Base-by-base conservation (phyloP, 1,284 basidiomycete genomes). In the Apiotrichum brassicae region DNA sequence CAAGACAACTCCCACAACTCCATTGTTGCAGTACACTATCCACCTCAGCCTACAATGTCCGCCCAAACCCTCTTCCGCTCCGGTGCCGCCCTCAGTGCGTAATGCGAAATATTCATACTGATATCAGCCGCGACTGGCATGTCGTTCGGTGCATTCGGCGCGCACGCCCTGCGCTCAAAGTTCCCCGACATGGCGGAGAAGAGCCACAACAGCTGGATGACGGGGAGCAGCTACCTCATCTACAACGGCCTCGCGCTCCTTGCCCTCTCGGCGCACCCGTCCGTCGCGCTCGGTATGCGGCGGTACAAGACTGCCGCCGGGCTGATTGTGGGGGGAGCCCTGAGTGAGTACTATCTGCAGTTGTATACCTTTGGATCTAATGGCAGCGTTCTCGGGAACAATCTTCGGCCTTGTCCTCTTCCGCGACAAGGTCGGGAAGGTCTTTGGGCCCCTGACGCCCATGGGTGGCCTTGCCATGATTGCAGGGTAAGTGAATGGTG, bases 201-300 rank as follows among this genome's bases (percentile, higher is more conserved):
- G 30, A 58, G 61, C 38, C 51, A 64, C 48, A 35, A 52, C 20
- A 67, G 64, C 32, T 73, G 68, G 65, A 51, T 59, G 37, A 72
- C 68, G 11, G 72, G 68, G 14, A 63, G 63, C 6, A 58, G 51
- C 32, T 74, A 74, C 57, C 54, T 72, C 18, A 78, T 89, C 43
- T 83, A 80, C 66, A 89, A 90, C 60, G 88, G 87, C 14, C 76
- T 91, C 16, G 85, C 79, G 0, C 72, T 90, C 34, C 73, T 90
- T 55, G 73, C 82, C 8, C 70, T 89, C 22, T 87, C 85, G 0
- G 71, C 83, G 60, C 85, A 89, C 70, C 84, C 81, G 2, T 77
- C 79, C 25, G 84, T 86, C 62, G 76, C 81, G 3, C 51, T 67
- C 36, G 53, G 52, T 3, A 43, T 37, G 28, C 51, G 52, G 19